Percentiles rank a stretch among this genome's conserved stretches.
Conservation (phyloP, 2,329 filamentous ascomycete genomes). For the Tolypocladium sp. region DNA sequence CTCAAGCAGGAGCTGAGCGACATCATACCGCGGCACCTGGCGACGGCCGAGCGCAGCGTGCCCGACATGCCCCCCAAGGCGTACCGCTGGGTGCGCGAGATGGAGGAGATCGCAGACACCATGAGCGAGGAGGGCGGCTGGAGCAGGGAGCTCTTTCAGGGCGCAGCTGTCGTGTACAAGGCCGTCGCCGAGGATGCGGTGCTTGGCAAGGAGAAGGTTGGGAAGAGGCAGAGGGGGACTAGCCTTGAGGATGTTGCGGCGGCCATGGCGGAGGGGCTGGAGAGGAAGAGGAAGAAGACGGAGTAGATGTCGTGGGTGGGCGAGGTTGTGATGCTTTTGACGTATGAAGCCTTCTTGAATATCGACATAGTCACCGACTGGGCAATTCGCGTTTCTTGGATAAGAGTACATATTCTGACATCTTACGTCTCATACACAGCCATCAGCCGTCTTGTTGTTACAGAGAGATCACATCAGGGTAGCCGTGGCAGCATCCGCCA, state of each 20-base stretch:
- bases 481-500: conserved; percentile 7
- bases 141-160: conserved; percentile 42
- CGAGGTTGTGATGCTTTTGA: not conserved
- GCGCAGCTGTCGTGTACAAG: conserved; percentile 52
- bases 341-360: not conserved
- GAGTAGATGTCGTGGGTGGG: not conserved
- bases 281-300: conserved; percentile 31
- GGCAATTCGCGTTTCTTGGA: not conserved
- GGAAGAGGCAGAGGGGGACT: conserved; percentile 43
- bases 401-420: not conserved
- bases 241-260: conserved; percentile 49
- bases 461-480: not conserved
- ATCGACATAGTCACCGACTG: not conserved
- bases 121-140: conserved; percentile 59
- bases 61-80: conserved; percentile 62
- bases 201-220: conserved; percentile 49
- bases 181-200: conserved; percentile 52
- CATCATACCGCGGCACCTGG: conserved; percentile 36
- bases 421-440: not conserved
- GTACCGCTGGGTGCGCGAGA: conserved; percentile 69
- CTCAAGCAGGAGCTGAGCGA: conserved; percentile 46
- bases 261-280: conserved; percentile 36
- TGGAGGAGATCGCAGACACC: conserved; percentile 64
- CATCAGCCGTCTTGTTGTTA: not conserved
- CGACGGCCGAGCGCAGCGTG: conserved; percentile 39